Percentiles rank a stretch among this genome's conserved stretches.
Evolutionary conservation across 768 basidiomycete genomes (phyloP).

Genomic region (Pleurotus sapidus): DNA sequence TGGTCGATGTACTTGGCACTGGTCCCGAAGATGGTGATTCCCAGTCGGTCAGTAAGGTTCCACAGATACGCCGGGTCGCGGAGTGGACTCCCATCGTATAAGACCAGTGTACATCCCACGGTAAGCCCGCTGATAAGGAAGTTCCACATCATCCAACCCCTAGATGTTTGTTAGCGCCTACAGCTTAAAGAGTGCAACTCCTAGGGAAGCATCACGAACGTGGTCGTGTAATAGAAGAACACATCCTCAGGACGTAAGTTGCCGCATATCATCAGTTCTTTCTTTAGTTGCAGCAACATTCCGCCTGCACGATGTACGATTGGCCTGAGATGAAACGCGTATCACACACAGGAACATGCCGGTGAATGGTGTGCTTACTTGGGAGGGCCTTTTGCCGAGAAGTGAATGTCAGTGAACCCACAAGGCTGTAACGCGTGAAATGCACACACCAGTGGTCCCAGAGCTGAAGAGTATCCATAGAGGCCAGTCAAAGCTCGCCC

Average conservation of each 20-base stretch:
- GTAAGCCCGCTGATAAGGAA: constrained; percentile 68
- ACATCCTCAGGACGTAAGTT: constrained; percentile 66
- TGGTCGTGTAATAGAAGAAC: constrained; percentile 83
- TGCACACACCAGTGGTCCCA: constrained; percentile 66
- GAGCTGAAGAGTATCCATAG: constrained; percentile 86
- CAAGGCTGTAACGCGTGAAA: neutral
- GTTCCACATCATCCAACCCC: constrained; percentile 94
- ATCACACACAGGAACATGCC: constrained; percentile 6
- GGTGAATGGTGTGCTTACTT: constrained; percentile 40
- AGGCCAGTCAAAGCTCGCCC: constrained; percentile 70
- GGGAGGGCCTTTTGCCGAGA: constrained; percentile 32
- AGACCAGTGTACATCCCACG: constrained; percentile 66
- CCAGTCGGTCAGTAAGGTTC: constrained; percentile 63
- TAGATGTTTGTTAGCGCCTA: constrained; percentile 22
- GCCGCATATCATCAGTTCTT: constrained; percentile 68
- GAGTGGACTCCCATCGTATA: constrained; percentile 82
- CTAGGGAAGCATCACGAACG: constrained; percentile 39
- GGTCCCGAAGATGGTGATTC: constrained; percentile 78
- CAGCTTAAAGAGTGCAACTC: neutral
- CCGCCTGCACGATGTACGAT: constrained; percentile 80
- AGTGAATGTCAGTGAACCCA: neutral
- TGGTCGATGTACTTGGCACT: constrained; percentile 84
- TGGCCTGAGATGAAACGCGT: constrained; percentile 39
- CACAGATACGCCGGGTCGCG: constrained; percentile 64
- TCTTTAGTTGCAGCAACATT: constrained; percentile 71